Conservation (phyloP, 495 filamentous ascomycete species). For the Articulospora tetracladia region DNA sequence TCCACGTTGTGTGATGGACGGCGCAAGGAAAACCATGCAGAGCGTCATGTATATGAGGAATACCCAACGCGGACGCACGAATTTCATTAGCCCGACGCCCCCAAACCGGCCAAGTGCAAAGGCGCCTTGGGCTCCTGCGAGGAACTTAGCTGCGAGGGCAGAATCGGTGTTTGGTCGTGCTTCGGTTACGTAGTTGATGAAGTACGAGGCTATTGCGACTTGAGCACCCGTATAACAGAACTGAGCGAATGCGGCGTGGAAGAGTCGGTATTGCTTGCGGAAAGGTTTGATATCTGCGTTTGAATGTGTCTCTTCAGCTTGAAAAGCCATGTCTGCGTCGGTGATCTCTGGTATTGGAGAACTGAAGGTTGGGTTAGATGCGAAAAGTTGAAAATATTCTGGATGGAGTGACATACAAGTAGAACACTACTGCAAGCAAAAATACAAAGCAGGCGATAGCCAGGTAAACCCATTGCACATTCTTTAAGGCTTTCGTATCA, state of each 20-base stretch:
- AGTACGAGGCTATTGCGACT: slow-evolving; percentile 50
- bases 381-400: not conserved
- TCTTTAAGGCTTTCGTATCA: slow-evolving; percentile 38
- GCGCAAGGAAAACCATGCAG: slow-evolving; percentile 31
- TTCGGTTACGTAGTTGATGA: slow-evolving; percentile 58
- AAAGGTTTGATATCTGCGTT: slow-evolving; percentile 39
- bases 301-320: slow-evolving; percentile 35
- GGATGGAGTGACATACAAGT: slow-evolving; percentile 19
- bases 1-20: slow-evolving; percentile 28
- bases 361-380: slow-evolving; percentile 29
- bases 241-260: slow-evolving; percentile 50
- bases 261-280: slow-evolving; percentile 48
- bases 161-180: slow-evolving; percentile 39
- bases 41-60: slow-evolving; percentile 37
- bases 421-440: slow-evolving; percentile 39
- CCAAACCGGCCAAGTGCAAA: slow-evolving; percentile 54
- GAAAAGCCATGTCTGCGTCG: slow-evolving; percentile 53
- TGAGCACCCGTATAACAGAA: slow-evolving; percentile 57
- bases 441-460: slow-evolving; percentile 55
- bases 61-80: slow-evolving; percentile 45
- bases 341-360: slow-evolving; percentile 51
- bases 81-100: slow-evolving; percentile 48
- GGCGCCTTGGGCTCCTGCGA: slow-evolving; percentile 51
- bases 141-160: slow-evolving; percentile 45
- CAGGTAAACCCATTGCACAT: slow-evolving; percentile 55